phyloP scores from a whole-genome alignment of 768 basidiomycete species.

The Candolleomyces efflorescens region DNA sequence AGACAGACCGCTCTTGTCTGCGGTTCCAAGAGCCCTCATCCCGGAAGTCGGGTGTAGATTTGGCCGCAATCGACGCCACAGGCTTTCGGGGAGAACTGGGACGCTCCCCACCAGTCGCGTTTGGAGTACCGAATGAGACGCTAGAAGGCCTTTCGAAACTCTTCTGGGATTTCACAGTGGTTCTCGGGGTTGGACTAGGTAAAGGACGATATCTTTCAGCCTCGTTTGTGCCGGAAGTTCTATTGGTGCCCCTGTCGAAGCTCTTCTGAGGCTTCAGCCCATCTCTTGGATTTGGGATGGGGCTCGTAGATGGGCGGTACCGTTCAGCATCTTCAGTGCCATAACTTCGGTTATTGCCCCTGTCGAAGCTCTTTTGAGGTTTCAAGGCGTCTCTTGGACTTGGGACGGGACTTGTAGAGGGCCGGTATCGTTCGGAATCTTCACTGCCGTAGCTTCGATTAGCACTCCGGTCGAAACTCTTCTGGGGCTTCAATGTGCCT shows the following conservation, averaged over 20 bases:
- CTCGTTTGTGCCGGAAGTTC: neutral
- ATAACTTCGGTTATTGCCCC: constrained; percentile 7
- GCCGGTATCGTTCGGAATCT: constrained; percentile 13
- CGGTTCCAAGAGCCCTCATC: neutral
- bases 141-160: neutral
- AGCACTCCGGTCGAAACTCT: constrained; percentile 3
- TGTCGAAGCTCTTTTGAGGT: constrained; percentile 1
- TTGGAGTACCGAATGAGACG: neutral
- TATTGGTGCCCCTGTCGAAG: neutral
- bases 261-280: constrained; percentile 7
- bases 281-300: too few species aligned
- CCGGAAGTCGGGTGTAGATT: neutral
- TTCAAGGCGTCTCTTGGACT: too few species aligned
- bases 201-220: constrained; percentile 4
- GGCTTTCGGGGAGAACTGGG: neutral
- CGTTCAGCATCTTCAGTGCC: constrained; percentile 14
- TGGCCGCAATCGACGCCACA: neutral
- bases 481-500: neutral
- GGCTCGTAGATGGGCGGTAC: constrained; percentile 12
- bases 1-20: neutral
- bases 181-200: neutral
- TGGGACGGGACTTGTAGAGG: constrained; percentile 5
- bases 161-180: neutral
- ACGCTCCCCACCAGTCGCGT: neutral
- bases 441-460: constrained; percentile 9